phyloP scores from a whole-genome alignment of 148 eudicot genomes.

The Vaccinium macrocarpon region DNA sequence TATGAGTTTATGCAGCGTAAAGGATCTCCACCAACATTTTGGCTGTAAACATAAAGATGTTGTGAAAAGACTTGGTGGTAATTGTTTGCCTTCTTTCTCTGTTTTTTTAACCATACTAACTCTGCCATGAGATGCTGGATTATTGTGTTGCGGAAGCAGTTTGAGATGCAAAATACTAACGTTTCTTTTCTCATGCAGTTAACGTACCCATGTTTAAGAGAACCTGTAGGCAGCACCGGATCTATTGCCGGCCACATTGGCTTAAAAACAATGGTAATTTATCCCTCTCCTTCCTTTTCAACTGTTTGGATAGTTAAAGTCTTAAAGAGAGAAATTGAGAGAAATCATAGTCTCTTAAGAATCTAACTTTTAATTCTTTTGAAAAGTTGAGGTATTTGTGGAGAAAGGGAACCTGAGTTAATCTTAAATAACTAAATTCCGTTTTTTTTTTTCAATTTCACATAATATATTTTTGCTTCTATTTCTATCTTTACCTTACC shows the following conservation, averaged over 20 bases:
- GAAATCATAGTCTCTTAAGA: background rate
- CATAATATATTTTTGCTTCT: too few relatives aligned
- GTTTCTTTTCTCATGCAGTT: background rate
- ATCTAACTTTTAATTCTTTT: background rate
- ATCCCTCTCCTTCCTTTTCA: background rate
- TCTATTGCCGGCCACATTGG: background rate
- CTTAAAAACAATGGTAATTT: background rate
- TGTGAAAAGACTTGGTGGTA: background rate
- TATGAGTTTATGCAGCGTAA: background rate
- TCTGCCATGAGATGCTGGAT: too few relatives aligned
- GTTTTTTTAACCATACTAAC: too few relatives aligned
- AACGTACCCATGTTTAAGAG: background rate
- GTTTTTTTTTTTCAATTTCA: too few relatives aligned
- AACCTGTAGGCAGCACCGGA: background rate
- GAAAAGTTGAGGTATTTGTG: background rate
- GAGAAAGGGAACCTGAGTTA: background rate
- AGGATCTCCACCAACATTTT: background rate
- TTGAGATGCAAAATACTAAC: too few relatives aligned
- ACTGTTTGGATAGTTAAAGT: background rate
- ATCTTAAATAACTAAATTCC: too few relatives aligned
- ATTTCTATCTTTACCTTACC: too few relatives aligned
- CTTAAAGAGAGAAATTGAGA: background rate
- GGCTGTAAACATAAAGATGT: background rate
- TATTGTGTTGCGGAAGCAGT: too few relatives aligned
- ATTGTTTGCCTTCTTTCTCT: background rate